These are phyloP conservation scores for Cucumis cinereus DNA, from an alignment of 306 rosid genomes.

Conservation along the genomic window DNA sequence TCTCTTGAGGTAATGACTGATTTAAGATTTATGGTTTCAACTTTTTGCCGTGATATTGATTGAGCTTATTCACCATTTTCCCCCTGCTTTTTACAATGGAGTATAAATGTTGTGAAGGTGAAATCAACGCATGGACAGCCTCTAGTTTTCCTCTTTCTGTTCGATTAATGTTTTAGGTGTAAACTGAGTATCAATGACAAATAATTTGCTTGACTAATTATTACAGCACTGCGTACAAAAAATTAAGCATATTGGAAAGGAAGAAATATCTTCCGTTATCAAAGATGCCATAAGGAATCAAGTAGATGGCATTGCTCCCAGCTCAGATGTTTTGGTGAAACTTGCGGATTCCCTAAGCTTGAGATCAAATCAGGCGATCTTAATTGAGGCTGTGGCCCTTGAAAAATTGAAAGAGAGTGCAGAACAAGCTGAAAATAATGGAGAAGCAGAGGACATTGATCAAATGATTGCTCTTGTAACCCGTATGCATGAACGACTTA, in stretches of 20 bases:
- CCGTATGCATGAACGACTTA: constrained; percentile 64
- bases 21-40: not conserved
- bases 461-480: constrained; percentile 62
- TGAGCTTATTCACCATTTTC: not conserved
- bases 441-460: constrained; percentile 75
- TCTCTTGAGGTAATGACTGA: constrained; percentile 60
- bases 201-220: not conserved
- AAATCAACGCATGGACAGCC: not conserved
- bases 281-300: constrained; percentile 55
- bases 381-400: constrained; percentile 95
- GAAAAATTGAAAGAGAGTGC: constrained; percentile 93
- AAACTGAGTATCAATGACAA: not conserved
- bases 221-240: constrained; percentile 74
- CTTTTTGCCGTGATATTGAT: not conserved
- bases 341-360: constrained; percentile 62
- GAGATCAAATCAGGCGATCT: constrained; percentile 70
- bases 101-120: not conserved
- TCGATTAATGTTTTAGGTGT: not conserved
- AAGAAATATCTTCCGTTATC: constrained; percentile 40
- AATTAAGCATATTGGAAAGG: constrained; percentile 58
- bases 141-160: not conserved
- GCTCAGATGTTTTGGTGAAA: constrained; percentile 56
- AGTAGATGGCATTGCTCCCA: constrained; percentile 52
- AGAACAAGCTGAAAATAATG: constrained; percentile 75
- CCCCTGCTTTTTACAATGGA: not conserved